Conservation (phyloP, 768 basidiomycete species). For the Xanthoconium purpureum region DNA sequence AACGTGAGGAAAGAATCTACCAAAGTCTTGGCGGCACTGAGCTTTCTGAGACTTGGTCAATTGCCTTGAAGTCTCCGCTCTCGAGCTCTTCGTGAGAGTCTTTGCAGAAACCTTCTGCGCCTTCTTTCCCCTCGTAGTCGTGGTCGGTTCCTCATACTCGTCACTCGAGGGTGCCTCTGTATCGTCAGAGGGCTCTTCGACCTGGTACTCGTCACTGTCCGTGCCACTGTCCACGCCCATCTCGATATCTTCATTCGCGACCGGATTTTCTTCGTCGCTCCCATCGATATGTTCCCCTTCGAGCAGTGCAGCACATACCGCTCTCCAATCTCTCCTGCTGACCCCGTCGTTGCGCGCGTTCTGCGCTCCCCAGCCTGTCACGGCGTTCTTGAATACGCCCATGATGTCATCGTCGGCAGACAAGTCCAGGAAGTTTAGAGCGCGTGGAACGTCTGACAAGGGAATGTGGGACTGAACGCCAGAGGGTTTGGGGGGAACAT, state of each 20-base stretch:
- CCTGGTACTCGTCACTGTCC: constrained; percentile 29
- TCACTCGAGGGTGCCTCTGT: constrained; percentile 28
- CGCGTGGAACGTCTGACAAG: constrained; percentile 54
- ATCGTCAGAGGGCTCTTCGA: constrained; percentile 24
- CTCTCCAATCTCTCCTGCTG: constrained; percentile 69
- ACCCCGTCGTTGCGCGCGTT: constrained; percentile 38
- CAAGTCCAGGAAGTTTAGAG: constrained; percentile 61
- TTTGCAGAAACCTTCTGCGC: background rate
- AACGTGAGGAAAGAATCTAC: constrained; percentile 69
- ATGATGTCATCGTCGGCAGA: constrained; percentile 73
- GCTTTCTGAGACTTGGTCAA: constrained; percentile 53
- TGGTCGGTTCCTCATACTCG: constrained; percentile 26
- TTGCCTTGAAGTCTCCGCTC: constrained; percentile 5
- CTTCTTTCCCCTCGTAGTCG: constrained; percentile 9
- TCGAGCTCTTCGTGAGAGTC: background rate
- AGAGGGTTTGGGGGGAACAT: constrained; percentile 11
- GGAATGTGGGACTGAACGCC: constrained; percentile 39
- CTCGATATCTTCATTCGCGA: constrained; percentile 18
- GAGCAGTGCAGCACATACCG: constrained; percentile 74
- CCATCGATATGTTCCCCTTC: constrained; percentile 38
- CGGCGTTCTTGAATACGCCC: constrained; percentile 70
- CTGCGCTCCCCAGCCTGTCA: constrained; percentile 60
- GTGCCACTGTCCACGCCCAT: constrained; percentile 26
- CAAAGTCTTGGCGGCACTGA: constrained; percentile 56
- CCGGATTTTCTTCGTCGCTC: constrained; percentile 12